Evolutionary conservation across 371 early-diverging fungal genomes (phyloP), one percentile per base, ranked within the genome.

Genomic region (Mortierella sp.): DNA sequence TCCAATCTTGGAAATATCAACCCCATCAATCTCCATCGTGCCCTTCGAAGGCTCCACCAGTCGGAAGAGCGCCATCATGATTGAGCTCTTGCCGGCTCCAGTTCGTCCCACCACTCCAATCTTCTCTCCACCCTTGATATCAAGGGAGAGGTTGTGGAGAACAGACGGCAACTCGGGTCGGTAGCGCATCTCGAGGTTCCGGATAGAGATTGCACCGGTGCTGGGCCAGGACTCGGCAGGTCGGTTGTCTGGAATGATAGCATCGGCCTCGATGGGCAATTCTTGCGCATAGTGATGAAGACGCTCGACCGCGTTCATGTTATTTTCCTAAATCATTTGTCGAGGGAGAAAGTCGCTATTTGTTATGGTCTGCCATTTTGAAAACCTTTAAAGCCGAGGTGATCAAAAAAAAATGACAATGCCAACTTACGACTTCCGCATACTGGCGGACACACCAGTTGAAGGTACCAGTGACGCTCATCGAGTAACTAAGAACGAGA

Each of bases 281-380:
- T 50, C 41, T 28, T 80, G 51, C 8, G 70, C 49, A 61, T 91
- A 93, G 55, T 91, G 85, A 9, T 80, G 71, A 1, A 90, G 71
- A 24, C 93, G 87, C 68, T 93, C 93, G 0, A 93, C 89, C 21
- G 86, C 79, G 81, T 88, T 90, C 82, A 90, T 85, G 65, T 83
- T 79, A 83, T 87, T 89, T 70, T 92, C 93, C 78, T 89, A 42
- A n/a, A n/a, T n/a, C n/a, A n/a, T 67, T 26, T 26, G 30, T 28
- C 32, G 30, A 14, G 30, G 4, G 24, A 19, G 23, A 88, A 32
- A 34, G n/a, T n/a, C n/a, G n/a, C n/a, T n/a, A n/a, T n/a, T n/a
- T n/a, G n/a, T n/a, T n/a, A n/a, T n/a, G n/a, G n/a, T n/a, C n/a
- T n/a, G n/a, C n/a, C n/a, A n/a, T n/a, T n/a, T n/a, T n/a, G n/a